phyloP scores from a whole-genome alignment of 306 rosid species.

The Pachyrhizus erosus region DNA sequence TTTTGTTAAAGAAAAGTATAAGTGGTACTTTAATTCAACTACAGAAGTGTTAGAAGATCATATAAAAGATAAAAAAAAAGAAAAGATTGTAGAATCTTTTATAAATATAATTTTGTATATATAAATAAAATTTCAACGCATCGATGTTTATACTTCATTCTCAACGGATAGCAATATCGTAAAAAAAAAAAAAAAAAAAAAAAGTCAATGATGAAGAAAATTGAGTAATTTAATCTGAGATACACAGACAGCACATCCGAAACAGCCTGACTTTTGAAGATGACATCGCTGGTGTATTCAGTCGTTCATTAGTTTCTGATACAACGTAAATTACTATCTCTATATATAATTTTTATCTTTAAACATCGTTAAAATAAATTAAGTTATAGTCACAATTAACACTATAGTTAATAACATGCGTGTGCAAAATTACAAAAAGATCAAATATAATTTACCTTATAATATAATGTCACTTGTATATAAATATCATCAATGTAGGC shows the following conservation, averaged over 20 bases:
- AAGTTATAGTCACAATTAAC: too few species aligned
- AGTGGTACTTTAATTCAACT: not conserved
- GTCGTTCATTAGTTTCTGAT: too few species aligned
- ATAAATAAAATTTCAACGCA: not conserved
- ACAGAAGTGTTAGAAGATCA: not conserved
- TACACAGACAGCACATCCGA: not conserved
- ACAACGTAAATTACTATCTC: too few species aligned
- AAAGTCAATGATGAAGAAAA: not conserved
- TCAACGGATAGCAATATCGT: not conserved
- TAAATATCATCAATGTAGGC: not conserved
- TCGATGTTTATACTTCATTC: not conserved
- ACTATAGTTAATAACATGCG: too few species aligned
- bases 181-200: not conserved
- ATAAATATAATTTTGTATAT: not conserved
- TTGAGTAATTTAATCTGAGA: not conserved
- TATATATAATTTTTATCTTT: too few species aligned
- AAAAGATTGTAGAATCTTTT: not conserved
- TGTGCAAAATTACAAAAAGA: not conserved
- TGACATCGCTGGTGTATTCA: not conserved
- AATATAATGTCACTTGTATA: not conserved
- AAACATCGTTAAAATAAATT: too few species aligned
- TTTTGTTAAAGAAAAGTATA: too few species aligned
- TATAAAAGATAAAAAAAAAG: not conserved
- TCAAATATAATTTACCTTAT: not conserved
- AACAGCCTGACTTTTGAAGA: not conserved